Base-by-base conservation (phyloP, 2,329 filamentous ascomycete species). In the Xylaria sp. region DNA sequence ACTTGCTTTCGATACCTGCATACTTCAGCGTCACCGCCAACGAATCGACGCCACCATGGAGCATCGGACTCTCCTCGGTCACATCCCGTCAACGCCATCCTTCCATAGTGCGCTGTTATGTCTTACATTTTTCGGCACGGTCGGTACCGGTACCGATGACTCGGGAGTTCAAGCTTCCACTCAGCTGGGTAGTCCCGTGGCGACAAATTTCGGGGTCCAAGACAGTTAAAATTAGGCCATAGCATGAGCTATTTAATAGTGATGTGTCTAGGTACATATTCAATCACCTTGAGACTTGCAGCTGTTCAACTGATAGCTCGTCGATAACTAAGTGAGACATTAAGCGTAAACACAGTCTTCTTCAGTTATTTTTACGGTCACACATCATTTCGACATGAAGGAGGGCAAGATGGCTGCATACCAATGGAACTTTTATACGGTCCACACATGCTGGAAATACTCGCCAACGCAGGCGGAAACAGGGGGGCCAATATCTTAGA, bases 81-180 rank as follows among this genome's bases (percentile, higher is more conserved):
- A n/a, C 45, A 21, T 30, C 45, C 50, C 47, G 34, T 53, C 27
- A 24, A 36, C 36, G 57, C 30, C 24, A 17, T 39, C 53, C 21
- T 34, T n/a, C 47, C 30, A 53, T 14, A 55, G 47, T 34, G 32
- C 42, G 21, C 24, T 32, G 6, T 56, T 12, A 27, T 69, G 64
- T 69, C 45, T 69, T 48, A 45, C 5, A 62, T n/a, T 47, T 39
- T 54, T 47, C 34, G 21, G 54, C 47, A 65, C 51, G 32, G 27
- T 59, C 17, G 51, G 54, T 2, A 7, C 34, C 34, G 11, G 36
- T n/a, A 39, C 45, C n/a, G 17, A 57, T 9, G 27, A 11, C 55
- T 34, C 53, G 57, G 39, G 21, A 55, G 21, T 12, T n/a, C 27
- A 36, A 17, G 17, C 2, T 56, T 14, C 19, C 14, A 42, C 56